Percentiles rank a stretch among this genome's conserved stretches.
Evolutionary conservation across 2,329 filamentous ascomycete genomes (phyloP).

Genomic region (Onygenales sp.): DNA sequence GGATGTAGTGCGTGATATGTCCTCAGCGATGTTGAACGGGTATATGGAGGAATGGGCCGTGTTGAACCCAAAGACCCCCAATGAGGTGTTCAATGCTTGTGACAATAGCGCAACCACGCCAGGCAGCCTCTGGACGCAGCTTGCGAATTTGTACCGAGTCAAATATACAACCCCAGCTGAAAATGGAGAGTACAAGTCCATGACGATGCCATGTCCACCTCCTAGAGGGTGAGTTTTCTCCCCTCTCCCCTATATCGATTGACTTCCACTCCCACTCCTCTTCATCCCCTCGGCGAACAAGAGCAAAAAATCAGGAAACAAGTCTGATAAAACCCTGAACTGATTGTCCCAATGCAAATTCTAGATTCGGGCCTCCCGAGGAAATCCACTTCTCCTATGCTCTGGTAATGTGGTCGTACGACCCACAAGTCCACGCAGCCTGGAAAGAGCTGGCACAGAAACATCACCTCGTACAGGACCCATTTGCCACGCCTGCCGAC

Average conservation of each 20-base stretch:
- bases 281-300: not conserved
- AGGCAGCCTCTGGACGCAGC: slow-evolving; percentile 17
- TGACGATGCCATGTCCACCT: slow-evolving; percentile 7
- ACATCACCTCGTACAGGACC: slow-evolving; percentile 31
- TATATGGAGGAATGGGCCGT: slow-evolving; percentile 22
- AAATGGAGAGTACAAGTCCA: slow-evolving; percentile 5
- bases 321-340: not conserved
- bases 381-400: slow-evolving; percentile 32
- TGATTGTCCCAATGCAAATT: not conserved
- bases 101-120: slow-evolving; percentile 18
- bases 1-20: slow-evolving; percentile 12
- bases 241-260: not conserved
- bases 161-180: slow-evolving; percentile 11
- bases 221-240: slow-evolving; percentile 12
- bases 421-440: slow-evolving; percentile 33
- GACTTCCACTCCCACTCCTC: not conserved
- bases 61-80: slow-evolving; percentile 14
- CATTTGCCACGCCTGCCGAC: slow-evolving; percentile 27
- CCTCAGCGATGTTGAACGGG: slow-evolving; percentile 15
- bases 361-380: slow-evolving; percentile 35
- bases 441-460: slow-evolving; percentile 38
- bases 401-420: slow-evolving; percentile 38
- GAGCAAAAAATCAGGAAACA: not conserved
- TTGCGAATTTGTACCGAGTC: slow-evolving; percentile 19
- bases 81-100: slow-evolving; percentile 20